A percentile compares a stretch with the other conserved stretches of the same genome.
Conservation (phyloP, 352 stramenopile species). For the Pythium sukuiense region DNA sequence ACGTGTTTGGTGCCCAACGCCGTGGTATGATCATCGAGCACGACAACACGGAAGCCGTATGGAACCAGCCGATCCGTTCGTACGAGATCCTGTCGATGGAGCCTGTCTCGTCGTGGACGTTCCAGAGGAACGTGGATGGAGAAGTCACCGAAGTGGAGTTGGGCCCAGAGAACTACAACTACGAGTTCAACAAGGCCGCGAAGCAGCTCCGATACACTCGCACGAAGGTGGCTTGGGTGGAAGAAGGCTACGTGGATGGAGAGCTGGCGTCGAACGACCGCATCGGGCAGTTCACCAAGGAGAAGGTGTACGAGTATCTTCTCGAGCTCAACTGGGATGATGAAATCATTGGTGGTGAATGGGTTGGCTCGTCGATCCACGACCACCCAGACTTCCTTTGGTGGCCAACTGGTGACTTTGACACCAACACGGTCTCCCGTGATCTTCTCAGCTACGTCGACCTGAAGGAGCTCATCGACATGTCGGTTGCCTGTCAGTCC, state of each 20-base stretch:
- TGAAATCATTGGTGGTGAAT: conserved; percentile 69
- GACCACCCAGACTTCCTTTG: conserved; percentile 71
- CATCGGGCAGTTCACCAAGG: conserved; percentile 57
- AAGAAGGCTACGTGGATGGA: conserved; percentile 52
- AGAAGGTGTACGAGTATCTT: conserved; percentile 64
- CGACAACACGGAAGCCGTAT: conserved; percentile 22
- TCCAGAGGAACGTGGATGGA: conserved; percentile 11
- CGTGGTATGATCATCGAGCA: conserved; percentile 25
- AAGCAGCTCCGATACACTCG: conserved; percentile 53
- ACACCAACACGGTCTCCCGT: background rate
- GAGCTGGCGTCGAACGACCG: conserved; percentile 41
- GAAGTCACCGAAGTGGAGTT: conserved; percentile 8
- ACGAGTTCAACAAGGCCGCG: conserved; percentile 65
- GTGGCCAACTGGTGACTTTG: conserved; percentile 35
- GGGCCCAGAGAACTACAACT: conserved; percentile 20
- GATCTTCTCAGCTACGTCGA: conserved; percentile 13
- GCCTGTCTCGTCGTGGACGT: conserved; percentile 7
- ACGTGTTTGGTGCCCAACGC: conserved; percentile 17
- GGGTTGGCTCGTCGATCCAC: conserved; percentile 51
- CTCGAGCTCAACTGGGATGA: conserved; percentile 60
- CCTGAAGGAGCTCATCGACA: conserved; percentile 12
- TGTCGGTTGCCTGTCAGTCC: conserved; percentile 7
- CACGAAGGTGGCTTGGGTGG: conserved; percentile 59
- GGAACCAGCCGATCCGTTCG: conserved; percentile 27
- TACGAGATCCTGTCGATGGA: conserved; percentile 21